A percentile compares a stretch with the other conserved stretches of the same genome.
These are phyloP conservation scores for Arabidopsis suecica DNA, from an alignment of 345 rosid species.

Conservation along the genomic window DNA sequence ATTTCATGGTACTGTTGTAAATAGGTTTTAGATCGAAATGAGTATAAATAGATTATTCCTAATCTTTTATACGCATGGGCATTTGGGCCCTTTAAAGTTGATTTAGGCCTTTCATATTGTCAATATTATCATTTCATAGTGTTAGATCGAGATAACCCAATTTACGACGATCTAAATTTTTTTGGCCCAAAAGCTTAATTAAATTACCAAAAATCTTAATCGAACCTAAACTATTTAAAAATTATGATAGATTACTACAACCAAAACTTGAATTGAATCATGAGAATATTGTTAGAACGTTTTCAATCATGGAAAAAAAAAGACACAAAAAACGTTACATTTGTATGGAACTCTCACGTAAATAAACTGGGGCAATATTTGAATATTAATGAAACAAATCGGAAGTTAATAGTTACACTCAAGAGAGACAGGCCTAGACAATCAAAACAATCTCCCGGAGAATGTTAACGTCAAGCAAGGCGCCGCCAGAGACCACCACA, in stretches of 20 bases:
- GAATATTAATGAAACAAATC: not conserved
- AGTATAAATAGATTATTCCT: no score
- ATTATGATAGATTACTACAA: not conserved
- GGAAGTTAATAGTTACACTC: not conserved
- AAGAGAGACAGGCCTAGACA: not conserved
- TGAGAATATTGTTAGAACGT: not conserved
- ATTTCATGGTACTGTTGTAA: no score
- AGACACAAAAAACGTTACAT: not conserved
- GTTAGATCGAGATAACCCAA: no score
- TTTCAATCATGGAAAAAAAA: not conserved
- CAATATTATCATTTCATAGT: not conserved
- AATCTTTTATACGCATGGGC: no score
- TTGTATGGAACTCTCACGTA: not conserved
- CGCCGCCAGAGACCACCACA: slow-evolving; percentile 35
- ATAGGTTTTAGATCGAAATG: no score
- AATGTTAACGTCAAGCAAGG: slow-evolving; percentile 35
- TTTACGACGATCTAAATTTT: not conserved
- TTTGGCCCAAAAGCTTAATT: not conserved
- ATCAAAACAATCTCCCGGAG: not conserved
- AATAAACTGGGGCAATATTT: not conserved
- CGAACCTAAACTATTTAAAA: no score
- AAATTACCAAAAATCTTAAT: not conserved
- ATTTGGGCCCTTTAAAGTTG: not conserved
- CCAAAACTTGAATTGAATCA: not conserved
- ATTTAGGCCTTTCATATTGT: not conserved